Conservation (phyloP, 257 asterid genomes). For the Lavandula angustifolia region DNA sequence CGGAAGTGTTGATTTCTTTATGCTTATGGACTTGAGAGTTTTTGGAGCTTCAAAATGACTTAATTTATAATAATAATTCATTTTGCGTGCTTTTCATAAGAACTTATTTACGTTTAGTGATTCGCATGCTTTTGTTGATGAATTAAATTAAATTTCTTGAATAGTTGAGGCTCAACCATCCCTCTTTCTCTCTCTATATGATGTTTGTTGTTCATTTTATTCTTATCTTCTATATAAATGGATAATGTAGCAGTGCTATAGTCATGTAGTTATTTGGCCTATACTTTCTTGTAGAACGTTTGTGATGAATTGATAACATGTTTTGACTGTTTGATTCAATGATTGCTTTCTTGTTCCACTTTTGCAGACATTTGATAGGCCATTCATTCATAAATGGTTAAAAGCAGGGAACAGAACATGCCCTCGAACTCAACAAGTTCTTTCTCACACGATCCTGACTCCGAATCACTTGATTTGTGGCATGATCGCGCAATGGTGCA, state of each 20-base stretch:
- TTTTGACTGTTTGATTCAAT: too few relatives aligned
- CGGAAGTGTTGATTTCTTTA: neutral
- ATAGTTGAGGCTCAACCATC: too few relatives aligned
- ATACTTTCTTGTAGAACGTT: neutral
- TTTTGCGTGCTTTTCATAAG: too few relatives aligned
- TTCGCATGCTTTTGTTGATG: neutral
- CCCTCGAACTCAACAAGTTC: slow-evolving; percentile 78
- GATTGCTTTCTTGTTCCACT: neutral
- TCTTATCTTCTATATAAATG: too few relatives aligned
- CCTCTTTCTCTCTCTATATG: too few relatives aligned
- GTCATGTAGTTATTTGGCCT: too few relatives aligned
- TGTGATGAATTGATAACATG: neutral
- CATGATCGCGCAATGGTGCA: slow-evolving; percentile 75
- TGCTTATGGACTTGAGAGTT: too few relatives aligned
- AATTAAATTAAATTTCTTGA: slow-evolving; percentile 3
- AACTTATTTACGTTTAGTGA: too few relatives aligned
- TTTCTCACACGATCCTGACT: slow-evolving; percentile 66
- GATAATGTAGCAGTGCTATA: too few relatives aligned
- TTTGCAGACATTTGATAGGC: slow-evolving; percentile 80
- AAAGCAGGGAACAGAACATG: slow-evolving; percentile 77
- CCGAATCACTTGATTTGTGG: slow-evolving; percentile 70
- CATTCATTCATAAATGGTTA: slow-evolving; percentile 80
- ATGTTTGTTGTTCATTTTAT: neutral
- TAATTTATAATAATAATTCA: too few relatives aligned
- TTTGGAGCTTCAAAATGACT: too few relatives aligned